phyloP scores from a whole-genome alignment of 208 protist species.

The Tritrichomonas musculus region DNA sequence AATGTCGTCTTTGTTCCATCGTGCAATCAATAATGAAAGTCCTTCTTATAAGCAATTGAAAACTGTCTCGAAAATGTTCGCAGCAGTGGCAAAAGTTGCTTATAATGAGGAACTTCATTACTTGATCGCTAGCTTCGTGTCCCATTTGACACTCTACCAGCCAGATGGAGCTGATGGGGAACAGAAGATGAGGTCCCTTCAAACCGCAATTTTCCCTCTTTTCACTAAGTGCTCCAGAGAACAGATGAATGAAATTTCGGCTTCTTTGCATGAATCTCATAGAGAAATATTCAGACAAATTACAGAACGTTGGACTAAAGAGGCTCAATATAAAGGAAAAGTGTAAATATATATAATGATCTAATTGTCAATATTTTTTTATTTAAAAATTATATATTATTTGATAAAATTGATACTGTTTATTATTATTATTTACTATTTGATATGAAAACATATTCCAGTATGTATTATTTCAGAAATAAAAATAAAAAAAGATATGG shows the following conservation, averaged over 20 bases:
- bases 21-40: not conserved
- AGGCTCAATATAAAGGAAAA: constrained; percentile 10
- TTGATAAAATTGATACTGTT: too few species aligned
- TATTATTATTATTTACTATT: too few species aligned
- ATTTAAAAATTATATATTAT: too few species aligned
- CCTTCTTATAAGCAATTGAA: not conserved
- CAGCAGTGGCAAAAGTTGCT: not conserved
- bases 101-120: not conserved
- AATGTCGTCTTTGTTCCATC: too few species aligned
- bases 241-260: not conserved
- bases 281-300: not conserved
- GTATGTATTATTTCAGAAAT: too few species aligned
- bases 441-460: too few species aligned
- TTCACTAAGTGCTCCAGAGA: not conserved
- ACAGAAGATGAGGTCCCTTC: not conserved
- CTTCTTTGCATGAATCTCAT: not conserved
- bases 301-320: not conserved
- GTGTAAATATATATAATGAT: too few species aligned
- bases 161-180: not conserved
- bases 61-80: not conserved
- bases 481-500: too few species aligned
- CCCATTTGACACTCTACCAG: not conserved
- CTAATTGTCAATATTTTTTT: too few species aligned
- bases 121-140: not conserved
- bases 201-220: not conserved